These are phyloP conservation scores for Phylloboletellus chloephorus DNA, from an alignment of 1,284 basidiomycete genomes.

Conservation along the genomic window DNA sequence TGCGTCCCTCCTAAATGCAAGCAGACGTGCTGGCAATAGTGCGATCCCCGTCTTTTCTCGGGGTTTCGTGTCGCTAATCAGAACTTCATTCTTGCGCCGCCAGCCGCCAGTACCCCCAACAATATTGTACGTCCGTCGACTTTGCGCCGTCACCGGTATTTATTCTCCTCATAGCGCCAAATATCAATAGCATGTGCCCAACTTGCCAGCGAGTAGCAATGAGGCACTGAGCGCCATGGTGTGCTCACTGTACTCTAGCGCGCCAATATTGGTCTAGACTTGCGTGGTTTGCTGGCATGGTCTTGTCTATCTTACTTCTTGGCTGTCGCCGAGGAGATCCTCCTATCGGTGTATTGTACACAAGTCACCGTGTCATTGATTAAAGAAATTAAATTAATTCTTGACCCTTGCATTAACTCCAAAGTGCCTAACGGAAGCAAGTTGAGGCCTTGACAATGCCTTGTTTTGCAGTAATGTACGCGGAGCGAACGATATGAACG, in stretches of 20 bases:
- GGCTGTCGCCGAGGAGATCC: conserved; percentile 27
- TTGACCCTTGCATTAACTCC: conserved; percentile 10
- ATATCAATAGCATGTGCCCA: conserved; percentile 38
- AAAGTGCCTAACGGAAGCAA: conserved; percentile 31
- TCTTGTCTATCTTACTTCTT: conserved; percentile 23
- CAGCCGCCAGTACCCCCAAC: conserved; percentile 41
- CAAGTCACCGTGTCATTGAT: conserved; percentile 8
- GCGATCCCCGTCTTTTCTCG: conserved; percentile 4
- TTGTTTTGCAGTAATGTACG: conserved; percentile 7
- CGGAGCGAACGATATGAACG: conserved; percentile 8
- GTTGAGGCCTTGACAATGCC: conserved; percentile 14
- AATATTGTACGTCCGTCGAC: conserved; percentile 36
- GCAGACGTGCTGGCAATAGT: conserved; percentile 48
- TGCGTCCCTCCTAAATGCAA: conserved; percentile 39
- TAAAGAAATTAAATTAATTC: conserved; percentile 10
- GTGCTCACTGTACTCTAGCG: conserved; percentile 1
- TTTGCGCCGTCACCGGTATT: not conserved
- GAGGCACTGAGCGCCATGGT: conserved; percentile 24
- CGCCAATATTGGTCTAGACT: conserved; percentile 12
- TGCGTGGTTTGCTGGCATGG: conserved; percentile 7
- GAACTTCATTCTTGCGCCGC: not conserved
- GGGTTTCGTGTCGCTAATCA: conserved; percentile 14
- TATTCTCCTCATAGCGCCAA: conserved; percentile 30
- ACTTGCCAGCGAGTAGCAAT: conserved; percentile 32
- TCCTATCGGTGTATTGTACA: conserved; percentile 21